phyloP scores from a whole-genome alignment of 192 early-diverging fungal genomes.

The Umbelopsis isabellina region DNA sequence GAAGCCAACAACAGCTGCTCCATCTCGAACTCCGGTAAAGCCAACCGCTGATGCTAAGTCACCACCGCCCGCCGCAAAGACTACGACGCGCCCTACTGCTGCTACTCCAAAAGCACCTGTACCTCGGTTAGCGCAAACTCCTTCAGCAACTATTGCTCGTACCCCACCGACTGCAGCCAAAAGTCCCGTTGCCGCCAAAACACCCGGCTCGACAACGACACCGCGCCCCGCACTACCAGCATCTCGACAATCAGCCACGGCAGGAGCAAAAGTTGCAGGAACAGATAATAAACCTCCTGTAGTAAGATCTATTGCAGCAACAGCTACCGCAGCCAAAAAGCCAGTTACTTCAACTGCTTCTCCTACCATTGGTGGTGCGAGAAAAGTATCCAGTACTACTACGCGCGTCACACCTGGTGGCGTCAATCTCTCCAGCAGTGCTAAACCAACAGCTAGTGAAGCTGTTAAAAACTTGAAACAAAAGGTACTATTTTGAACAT shows the following conservation, averaged over 20 bases:
- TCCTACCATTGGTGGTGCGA: neutral
- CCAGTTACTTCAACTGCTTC: constrained; percentile 1
- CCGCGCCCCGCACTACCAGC: neutral
- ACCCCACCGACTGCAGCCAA: neutral
- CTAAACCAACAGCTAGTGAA: constrained; percentile 9
- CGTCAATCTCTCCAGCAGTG: neutral
- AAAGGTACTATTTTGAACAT: neutral
- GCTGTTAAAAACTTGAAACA: constrained; percentile 2
- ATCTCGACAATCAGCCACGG: neutral
- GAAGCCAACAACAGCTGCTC: neutral
- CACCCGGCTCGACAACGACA: neutral
- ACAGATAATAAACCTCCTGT: neutral
- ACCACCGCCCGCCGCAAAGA: neutral
- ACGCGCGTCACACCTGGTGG: neutral
- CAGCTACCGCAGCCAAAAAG: neutral
- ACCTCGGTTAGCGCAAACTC: too few species aligned
- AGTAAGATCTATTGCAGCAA: neutral
- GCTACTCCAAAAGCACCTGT: neutral
- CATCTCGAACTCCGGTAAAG: neutral
- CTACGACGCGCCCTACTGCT: neutral
- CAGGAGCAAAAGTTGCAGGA: neutral
- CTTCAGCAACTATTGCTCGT: neutral
- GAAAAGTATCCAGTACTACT: neutral
- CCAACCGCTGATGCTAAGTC: neutral
- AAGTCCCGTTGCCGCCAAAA: neutral